Percentiles rank a stretch among this genome's conserved stretches.
phyloP scores from a whole-genome alignment of 129 eudicot species.

The Centrapalus pauciflorus region DNA sequence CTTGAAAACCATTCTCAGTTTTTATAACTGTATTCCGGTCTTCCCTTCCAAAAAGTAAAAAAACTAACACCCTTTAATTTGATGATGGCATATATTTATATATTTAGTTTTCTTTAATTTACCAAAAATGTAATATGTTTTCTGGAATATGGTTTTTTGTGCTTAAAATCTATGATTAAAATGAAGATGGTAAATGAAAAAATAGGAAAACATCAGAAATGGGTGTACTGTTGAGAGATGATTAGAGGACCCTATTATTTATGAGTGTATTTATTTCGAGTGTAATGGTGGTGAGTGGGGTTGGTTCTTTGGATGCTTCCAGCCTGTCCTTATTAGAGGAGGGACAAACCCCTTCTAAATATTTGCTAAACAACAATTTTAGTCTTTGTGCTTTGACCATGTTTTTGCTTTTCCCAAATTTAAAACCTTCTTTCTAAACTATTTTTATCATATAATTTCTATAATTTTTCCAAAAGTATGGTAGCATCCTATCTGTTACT shows the following conservation, averaged over 20 bases:
- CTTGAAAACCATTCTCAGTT: background rate
- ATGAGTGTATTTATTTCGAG: constrained; percentile 36
- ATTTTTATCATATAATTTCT: constrained; percentile 3
- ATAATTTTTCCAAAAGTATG: no score
- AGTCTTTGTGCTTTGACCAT: constrained; percentile 50
- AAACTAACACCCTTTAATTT: background rate
- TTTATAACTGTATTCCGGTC: background rate
- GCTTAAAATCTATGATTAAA: background rate
- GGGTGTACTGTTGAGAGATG: constrained; percentile 30
- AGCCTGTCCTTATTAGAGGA: constrained; percentile 61
- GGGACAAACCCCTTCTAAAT: constrained; percentile 16
- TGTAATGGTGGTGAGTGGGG: constrained; percentile 66
- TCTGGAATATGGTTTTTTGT: background rate
- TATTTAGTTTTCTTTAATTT: background rate
- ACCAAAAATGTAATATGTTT: no score
- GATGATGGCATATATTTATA: background rate
- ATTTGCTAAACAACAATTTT: constrained; percentile 23
- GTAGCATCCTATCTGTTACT: no score
- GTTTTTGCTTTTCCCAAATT: constrained; percentile 23
- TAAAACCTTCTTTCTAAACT: constrained; percentile 10
- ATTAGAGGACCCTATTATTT: constrained; percentile 41
- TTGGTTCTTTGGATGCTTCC: constrained; percentile 81
- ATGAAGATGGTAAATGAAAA: background rate
- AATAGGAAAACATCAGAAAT: background rate
- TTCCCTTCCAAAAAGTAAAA: no score